Conservation (phyloP, 2,329 filamentous ascomycete species). For the Ceratocystis alfenasii region DNA sequence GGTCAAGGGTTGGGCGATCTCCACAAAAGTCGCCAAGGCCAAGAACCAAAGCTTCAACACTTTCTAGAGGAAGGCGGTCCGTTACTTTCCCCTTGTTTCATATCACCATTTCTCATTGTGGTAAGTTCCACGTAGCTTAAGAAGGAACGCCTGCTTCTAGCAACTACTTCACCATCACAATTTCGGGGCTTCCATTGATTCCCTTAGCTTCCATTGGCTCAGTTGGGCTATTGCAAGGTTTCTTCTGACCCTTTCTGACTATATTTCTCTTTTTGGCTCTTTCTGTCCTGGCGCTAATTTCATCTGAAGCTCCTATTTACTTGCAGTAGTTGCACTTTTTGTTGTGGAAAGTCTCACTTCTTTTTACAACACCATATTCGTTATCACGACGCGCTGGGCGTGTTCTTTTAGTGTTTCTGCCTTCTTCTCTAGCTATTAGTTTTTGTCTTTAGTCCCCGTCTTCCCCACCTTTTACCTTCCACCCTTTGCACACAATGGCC, state of each 20-base stretch:
- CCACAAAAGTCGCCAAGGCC: conserved; percentile 1
- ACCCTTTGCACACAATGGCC: conserved; percentile 17
- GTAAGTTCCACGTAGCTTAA: conserved; percentile 15
- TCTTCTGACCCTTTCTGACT: not conserved
- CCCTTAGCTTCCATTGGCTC: not conserved
- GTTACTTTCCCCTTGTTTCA: conserved; percentile 13
- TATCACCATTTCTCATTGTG: not conserved
- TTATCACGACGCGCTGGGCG: conserved; percentile 3
- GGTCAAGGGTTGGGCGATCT: not conserved
- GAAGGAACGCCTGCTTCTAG: not conserved
- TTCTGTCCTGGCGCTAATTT: not conserved
- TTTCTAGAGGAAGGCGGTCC: conserved; percentile 16
- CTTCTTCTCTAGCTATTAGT: not conserved
- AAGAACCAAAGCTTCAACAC: conserved; percentile 23
- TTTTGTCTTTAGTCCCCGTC: not conserved
- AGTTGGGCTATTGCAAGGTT: not conserved
- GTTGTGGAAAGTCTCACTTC: not conserved
- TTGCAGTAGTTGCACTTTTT: conserved; percentile 4
- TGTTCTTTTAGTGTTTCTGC: not conserved
- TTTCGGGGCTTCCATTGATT: not conserved
- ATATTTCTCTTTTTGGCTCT: not conserved
- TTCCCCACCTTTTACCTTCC: not conserved
- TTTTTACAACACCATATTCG: not conserved
- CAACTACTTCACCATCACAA: not conserved
- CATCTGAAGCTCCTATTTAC: not conserved